Evolutionary conservation across 345 rosid species (phyloP).

Genomic region (Mallotus nudiflorus): DNA sequence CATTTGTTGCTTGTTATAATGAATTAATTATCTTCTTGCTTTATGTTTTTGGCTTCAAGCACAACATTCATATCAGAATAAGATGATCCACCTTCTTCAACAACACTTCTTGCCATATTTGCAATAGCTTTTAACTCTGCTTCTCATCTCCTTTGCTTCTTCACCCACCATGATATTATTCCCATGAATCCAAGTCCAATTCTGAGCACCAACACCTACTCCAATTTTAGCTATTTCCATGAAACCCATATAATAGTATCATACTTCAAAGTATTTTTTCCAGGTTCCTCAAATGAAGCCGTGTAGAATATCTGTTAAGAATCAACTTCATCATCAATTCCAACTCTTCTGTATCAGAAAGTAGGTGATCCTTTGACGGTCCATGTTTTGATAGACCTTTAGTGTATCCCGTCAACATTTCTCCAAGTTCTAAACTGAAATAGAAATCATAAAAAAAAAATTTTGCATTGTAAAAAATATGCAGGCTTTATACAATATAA

Average conservation of each 20-base stretch:
- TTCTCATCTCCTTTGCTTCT: no score
- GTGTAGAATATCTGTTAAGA: conserved; percentile 43
- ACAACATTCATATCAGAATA: no score
- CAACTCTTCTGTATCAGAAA: conserved; percentile 36
- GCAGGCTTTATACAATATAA: background rate
- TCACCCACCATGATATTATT: no score
- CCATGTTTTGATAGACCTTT: conserved; percentile 47
- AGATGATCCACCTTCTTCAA: no score
- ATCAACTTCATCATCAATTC: conserved; percentile 39
- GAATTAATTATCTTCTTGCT: no score
- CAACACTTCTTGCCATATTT: no score
- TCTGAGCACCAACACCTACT: no score
- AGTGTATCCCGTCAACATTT: conserved; percentile 58
- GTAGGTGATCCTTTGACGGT: conserved; percentile 39
- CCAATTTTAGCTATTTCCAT: no score
- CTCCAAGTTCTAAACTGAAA: conserved; percentile 14
- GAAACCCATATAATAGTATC: conserved; percentile 69
- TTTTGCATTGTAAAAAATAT: background rate
- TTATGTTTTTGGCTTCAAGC: no score
- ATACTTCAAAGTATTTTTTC: conserved; percentile 41
- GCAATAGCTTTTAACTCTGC: no score
- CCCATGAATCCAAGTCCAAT: no score
- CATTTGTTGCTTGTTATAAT: no score
- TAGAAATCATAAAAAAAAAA: background rate
- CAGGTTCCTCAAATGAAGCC: conserved; percentile 68